These are phyloP conservation scores for Aspergillus cristatus DNA, from an alignment of 495 filamentous ascomycete genomes.

Conservation along the genomic window DNA sequence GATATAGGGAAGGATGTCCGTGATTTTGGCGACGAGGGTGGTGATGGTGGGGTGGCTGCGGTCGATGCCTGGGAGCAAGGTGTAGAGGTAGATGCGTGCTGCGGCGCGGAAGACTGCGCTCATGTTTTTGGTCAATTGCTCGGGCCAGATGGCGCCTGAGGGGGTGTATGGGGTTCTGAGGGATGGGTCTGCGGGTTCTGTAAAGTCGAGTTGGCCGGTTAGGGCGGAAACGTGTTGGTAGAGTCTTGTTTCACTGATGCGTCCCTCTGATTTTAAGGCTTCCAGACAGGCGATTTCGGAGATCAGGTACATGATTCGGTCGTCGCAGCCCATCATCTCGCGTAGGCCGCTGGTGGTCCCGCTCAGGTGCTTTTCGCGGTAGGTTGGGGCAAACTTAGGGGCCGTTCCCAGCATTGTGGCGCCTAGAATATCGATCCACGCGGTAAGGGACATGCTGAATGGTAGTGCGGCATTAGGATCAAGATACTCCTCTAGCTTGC, in stretches of 20 bases:
- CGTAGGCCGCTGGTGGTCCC: slow-evolving; percentile 64
- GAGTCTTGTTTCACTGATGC: slow-evolving; percentile 62
- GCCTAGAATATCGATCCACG: slow-evolving; percentile 96
- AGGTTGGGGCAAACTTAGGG: slow-evolving; percentile 79
- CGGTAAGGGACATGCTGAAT: slow-evolving; percentile 84
- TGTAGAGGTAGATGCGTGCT: slow-evolving; percentile 89
- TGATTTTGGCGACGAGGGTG: slow-evolving; percentile 61
- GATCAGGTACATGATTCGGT: slow-evolving; percentile 95
- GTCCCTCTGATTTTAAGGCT: slow-evolving; percentile 66
- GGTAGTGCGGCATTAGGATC: slow-evolving; percentile 49
- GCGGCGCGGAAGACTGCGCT: slow-evolving; percentile 80
- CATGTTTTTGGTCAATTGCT: slow-evolving; percentile 72
- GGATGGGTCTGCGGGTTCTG: slow-evolving; percentile 48
- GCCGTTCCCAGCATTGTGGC: slow-evolving; percentile 81
- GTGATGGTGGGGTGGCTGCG: slow-evolving; percentile 54
- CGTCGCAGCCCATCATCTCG: slow-evolving; percentile 95
- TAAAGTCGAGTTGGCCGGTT: slow-evolving; percentile 66
- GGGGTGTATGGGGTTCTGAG: slow-evolving; percentile 38
- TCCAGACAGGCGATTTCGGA: slow-evolving; percentile 96
- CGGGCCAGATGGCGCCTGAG: slow-evolving; percentile 64
- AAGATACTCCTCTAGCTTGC: slow-evolving; percentile 76
- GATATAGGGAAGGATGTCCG: slow-evolving; percentile 61
- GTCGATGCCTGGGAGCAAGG: slow-evolving; percentile 74
- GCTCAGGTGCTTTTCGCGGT: slow-evolving; percentile 76
- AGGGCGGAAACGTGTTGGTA: slow-evolving; percentile 73